Conservation (phyloP, 208 protist species). For the Crithidia thermophila region DNA sequence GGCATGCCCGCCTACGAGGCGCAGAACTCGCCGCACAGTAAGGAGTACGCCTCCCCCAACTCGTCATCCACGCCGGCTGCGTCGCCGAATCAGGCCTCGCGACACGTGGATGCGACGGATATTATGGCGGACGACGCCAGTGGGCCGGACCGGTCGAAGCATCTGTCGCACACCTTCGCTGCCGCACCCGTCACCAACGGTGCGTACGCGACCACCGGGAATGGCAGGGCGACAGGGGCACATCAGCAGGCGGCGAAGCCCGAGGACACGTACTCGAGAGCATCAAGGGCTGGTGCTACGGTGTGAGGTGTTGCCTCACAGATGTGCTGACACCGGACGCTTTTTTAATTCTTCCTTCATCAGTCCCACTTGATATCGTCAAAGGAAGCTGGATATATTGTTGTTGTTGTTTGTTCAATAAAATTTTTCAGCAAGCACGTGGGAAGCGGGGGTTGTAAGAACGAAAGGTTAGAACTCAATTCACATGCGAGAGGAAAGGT, state of each 20-base stretch:
- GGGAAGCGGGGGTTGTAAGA: too few species aligned
- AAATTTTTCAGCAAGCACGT: too few species aligned
- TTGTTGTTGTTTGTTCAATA: too few species aligned
- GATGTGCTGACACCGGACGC: too few species aligned
- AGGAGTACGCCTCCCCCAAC: neutral
- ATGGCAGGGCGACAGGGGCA: neutral
- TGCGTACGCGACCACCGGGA: neutral
- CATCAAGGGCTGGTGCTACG: neutral
- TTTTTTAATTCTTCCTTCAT: too few species aligned
- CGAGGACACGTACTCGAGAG: neutral
- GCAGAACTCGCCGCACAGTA: neutral
- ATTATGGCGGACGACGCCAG: neutral
- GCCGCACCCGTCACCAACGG: neutral
- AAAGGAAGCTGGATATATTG: too few species aligned
- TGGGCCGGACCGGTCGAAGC: neutral
- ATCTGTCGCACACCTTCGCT: neutral
- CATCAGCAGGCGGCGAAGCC: too few species aligned
- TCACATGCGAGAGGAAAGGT: too few species aligned
- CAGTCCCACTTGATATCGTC: too few species aligned
- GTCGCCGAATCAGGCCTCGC: neutral
- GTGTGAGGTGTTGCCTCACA: too few species aligned
- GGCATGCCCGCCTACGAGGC: constrained; percentile 7
- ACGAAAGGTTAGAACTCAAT: too few species aligned
- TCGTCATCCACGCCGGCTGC: neutral
- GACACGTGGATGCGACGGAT: constrained; percentile 8